Evolutionary conservation across 108 stramenopile species (phyloP), one percentile per base, ranked within the genome.

Genomic region (Skeletonema costatum): DNA sequence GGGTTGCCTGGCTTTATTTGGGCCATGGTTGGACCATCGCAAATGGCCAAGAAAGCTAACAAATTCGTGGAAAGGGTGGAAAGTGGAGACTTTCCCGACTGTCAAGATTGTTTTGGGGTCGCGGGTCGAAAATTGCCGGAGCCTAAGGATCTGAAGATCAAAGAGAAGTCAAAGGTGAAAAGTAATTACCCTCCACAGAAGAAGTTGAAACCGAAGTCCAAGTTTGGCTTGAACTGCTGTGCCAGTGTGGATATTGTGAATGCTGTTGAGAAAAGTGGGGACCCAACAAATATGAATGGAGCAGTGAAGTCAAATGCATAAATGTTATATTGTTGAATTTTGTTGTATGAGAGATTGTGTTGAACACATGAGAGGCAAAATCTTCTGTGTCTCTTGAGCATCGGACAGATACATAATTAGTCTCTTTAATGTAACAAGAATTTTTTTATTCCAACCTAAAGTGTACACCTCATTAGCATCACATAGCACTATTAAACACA

Each of bases 381-480:
- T 25, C 25, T 25, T 25, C 25, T 25, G 25, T 25, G 25, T 25
- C 25, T 25, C 25, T 25, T 25, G 25, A 25, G 25, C 25, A 25
- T 25, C 25, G 25, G 0, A 25, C 25, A 25, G 25, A 25, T 25
- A 25, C 25, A n/a, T 25, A 25, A 25, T 25, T 25, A 25, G n/a
- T n/a, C n/a, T 25, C 25, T 0, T 25, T 25, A 25, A 25, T n/a
- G 25, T 25, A 25, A 25, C 25, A 25, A 25, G 25, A 25, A 0
- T 25, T 25, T 25, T 25, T 25, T 0, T 0, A 25, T 25, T 25
- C 0, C 0, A 25, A 25, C 25, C 25, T 25, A 25, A 25, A 25
- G 25, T 25, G 25, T 60, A 68, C 39, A 68, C 66, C 74, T 66
- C 60, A 75, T 61, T 66, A 21, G 68, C 74, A 75, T 75, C 68